Percentiles rank a stretch among this genome's conserved stretches.
These are phyloP conservation scores for Alternaria incomplexa DNA, from an alignment of 2,329 filamentous ascomycete species.

Conservation along the genomic window DNA sequence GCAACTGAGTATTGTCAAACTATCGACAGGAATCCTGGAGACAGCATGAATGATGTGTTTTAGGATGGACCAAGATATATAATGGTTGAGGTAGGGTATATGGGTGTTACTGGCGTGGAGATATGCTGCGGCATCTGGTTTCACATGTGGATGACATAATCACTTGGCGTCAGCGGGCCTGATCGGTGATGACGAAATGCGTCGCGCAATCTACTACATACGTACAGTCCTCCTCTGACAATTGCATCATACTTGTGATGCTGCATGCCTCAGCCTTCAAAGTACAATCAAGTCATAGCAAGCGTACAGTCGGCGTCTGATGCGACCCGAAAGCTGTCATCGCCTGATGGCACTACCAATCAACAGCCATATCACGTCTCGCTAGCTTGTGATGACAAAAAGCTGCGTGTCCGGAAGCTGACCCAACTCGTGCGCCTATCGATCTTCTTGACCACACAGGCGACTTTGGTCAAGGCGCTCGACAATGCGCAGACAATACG, in stretches of 20 bases:
- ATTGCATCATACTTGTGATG: background rate
- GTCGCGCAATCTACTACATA: background rate
- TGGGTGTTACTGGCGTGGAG: background rate
- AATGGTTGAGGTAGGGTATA: background rate
- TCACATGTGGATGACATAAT: background rate
- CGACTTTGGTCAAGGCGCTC: background rate
- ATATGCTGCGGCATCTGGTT: background rate
- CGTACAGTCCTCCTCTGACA: background rate
- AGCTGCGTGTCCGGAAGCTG: background rate
- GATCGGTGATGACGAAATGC: background rate
- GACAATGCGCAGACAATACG: background rate
- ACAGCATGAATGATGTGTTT: background rate
- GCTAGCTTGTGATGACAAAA: background rate
- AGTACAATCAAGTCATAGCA: background rate
- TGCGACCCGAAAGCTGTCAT: background rate
- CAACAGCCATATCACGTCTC: background rate
- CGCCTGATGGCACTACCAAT: background rate
- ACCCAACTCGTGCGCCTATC: rapidly evolving
- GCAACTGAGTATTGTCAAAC: background rate
- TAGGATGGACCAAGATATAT: background rate
- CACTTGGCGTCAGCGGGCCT: background rate
- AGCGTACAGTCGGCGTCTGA: background rate
- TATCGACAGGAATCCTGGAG: background rate
- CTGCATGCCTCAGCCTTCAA: background rate
- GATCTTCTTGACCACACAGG: background rate